phyloP scores from a whole-genome alignment of 768 basidiomycete species.

The Tricholoma hemisulphureum region DNA sequence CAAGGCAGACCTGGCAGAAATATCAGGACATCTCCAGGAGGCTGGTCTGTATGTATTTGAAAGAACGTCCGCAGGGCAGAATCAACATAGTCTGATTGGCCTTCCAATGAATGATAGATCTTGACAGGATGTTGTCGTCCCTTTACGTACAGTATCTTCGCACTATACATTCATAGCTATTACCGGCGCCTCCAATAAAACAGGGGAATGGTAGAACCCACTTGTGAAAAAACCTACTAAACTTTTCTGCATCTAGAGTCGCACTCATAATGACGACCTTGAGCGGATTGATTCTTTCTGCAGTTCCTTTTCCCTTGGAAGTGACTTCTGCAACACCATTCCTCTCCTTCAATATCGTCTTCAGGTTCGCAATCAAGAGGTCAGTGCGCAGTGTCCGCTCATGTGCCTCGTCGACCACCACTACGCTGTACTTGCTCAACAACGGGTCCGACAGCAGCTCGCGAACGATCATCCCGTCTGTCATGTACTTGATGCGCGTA shows the following conservation, averaged over 20 bases:
- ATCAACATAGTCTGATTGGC: constrained; percentile 83
- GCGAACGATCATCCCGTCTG: constrained; percentile 96
- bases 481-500: constrained; percentile 93
- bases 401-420: constrained; percentile 96
- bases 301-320: constrained; percentile 44
- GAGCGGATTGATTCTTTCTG: constrained; percentile 54
- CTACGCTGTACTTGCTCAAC: constrained; percentile 78
- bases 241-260: constrained; percentile 93
- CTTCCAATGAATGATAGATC: constrained; percentile 71
- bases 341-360: constrained; percentile 69
- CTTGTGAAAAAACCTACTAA: constrained; percentile 85
- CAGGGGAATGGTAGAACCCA: constrained; percentile 36
- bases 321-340: constrained; percentile 44
- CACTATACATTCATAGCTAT: constrained; percentile 44
- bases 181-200: not conserved
- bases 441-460: constrained; percentile 82
- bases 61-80: constrained; percentile 91
- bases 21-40: constrained; percentile 86
- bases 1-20: constrained; percentile 74
- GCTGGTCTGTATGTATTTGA: constrained; percentile 81
- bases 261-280: constrained; percentile 98
- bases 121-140: constrained; percentile 92
- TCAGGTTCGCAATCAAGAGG: constrained; percentile 86
- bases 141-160: constrained; percentile 86
- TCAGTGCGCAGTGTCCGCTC: constrained; percentile 95